These are phyloP conservation scores for Scedosporium minutisporum DNA, from an alignment of 2,329 filamentous ascomycete species.

Conservation along the genomic window DNA sequence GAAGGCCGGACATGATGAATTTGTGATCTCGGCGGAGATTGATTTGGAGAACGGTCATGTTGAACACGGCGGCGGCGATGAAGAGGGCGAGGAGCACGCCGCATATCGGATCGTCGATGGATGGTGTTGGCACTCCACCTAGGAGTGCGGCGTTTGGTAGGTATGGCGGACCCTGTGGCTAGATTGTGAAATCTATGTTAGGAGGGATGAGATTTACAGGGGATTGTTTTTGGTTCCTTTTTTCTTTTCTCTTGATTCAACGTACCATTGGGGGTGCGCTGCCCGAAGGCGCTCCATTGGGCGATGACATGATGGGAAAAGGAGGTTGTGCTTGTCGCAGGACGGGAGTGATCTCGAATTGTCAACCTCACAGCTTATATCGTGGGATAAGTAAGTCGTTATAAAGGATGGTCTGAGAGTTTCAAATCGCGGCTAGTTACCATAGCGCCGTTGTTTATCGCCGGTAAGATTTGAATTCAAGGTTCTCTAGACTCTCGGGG, in stretches of 20 bases:
- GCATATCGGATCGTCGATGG: slow-evolving; percentile 55
- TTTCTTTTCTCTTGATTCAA: neutral
- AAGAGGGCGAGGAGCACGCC: slow-evolving; percentile 54
- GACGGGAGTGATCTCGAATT: no score
- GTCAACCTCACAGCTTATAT: no score
- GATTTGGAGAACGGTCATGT: slow-evolving; percentile 48
- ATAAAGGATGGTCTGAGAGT: no score
- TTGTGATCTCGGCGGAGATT: slow-evolving; percentile 42
- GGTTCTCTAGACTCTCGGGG: no score
- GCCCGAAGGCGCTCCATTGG: neutral
- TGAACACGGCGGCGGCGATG: slow-evolving; percentile 36
- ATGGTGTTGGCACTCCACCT: slow-evolving; percentile 46
- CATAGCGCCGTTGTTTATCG: no score
- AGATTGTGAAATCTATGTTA: neutral
- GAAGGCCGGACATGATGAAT: slow-evolving; percentile 47
- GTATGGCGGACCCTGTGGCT: slow-evolving; percentile 2
- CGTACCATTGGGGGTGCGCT: neutral
- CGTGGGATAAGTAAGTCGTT: no score
- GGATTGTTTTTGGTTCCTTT: neutral
- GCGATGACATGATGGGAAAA: neutral
- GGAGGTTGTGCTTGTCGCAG: no score
- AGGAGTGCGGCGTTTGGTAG: slow-evolving; percentile 33
- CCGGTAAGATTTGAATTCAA: no score
- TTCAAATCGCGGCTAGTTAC: no score
- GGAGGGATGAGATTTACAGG: neutral